These are phyloP conservation scores for Beauveria medogensis DNA, from an alignment of 2,329 filamentous ascomycete genomes.

Conservation along the genomic window DNA sequence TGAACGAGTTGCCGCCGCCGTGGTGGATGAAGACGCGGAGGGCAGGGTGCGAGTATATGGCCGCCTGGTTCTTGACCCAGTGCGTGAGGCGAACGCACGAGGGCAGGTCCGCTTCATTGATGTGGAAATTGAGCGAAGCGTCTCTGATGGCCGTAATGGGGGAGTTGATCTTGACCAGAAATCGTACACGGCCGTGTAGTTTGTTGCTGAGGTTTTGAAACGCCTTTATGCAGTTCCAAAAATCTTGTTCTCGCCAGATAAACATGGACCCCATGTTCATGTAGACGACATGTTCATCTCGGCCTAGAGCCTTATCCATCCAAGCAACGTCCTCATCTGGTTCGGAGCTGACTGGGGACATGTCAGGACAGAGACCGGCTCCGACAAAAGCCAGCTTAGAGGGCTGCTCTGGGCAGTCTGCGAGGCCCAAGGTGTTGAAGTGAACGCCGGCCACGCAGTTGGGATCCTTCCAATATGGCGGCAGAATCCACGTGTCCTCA, in stretches of 20 bases:
- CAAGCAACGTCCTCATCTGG: background rate
- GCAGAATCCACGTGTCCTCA: conserved; percentile 1
- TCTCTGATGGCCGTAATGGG: background rate
- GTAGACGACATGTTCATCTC: background rate
- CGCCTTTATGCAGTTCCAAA: background rate
- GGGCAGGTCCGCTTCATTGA: background rate
- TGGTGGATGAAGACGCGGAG: conserved; percentile 4
- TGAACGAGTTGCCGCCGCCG: conserved; percentile 6
- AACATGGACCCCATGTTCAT: conserved; percentile 6
- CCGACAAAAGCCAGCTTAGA: conserved; percentile 2
- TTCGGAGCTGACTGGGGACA: background rate
- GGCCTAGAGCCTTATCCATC: background rate
- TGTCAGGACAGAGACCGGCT: background rate
- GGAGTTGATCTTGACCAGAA: conserved; percentile 4
- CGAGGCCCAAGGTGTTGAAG: conserved; percentile 2
- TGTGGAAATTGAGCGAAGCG: background rate
- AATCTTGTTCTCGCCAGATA: background rate
- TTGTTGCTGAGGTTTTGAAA: background rate
- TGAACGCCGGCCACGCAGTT: conserved; percentile 1
- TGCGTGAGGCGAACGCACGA: background rate
- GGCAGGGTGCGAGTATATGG: background rate
- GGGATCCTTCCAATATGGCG: background rate
- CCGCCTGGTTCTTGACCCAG: background rate
- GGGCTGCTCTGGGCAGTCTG: conserved; percentile 4
- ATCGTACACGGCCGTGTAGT: background rate